Percentiles rank a stretch among this genome's conserved stretches.
These are phyloP conservation scores for Candida pini DNA, from an alignment of 805 yeast species.

Conservation along the genomic window DNA sequence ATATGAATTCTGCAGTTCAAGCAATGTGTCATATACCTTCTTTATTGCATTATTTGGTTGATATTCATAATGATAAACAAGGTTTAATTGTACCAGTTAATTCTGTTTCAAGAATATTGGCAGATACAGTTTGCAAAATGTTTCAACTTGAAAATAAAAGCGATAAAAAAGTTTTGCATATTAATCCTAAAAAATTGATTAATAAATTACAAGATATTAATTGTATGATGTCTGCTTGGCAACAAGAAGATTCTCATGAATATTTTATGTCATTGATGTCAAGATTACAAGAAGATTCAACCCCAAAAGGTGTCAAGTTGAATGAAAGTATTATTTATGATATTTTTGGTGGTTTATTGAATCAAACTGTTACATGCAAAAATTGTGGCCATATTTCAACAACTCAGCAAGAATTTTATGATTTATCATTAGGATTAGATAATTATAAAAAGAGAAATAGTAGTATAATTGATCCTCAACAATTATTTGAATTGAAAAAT, in stretches of 20 bases:
- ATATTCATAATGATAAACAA: conserved; percentile 52
- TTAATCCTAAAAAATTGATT: conserved; percentile 74
- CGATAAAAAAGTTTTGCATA: conserved; percentile 36
- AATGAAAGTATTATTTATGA: conserved; percentile 81
- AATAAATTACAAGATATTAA: conserved; percentile 74
- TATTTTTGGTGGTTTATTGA: conserved; percentile 86
- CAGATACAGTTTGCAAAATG: conserved; percentile 64
- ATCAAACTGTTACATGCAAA: conserved; percentile 80
- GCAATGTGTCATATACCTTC: conserved; percentile 90
- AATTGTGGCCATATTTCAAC: conserved; percentile 76
- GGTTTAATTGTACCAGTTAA: conserved; percentile 39
- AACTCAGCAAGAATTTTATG: conserved; percentile 92
- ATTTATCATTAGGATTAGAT: conserved; percentile 75
- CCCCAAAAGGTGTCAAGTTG: conserved; percentile 84
- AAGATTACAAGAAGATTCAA: conserved; percentile 84
- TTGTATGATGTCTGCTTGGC: conserved; percentile 96
- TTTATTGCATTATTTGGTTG: conserved; percentile 72
- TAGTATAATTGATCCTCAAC: conserved; percentile 23
- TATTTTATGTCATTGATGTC: conserved; percentile 90
- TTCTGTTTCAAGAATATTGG: conserved; percentile 61
- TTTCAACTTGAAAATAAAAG: conserved; percentile 50
- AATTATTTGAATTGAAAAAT: conserved; percentile 21
- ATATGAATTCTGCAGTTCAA: conserved; percentile 93
- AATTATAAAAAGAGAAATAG: conserved; percentile 39
- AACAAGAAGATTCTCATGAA: conserved; percentile 97